A percentile compares a stretch with the other conserved stretches of the same genome.
phyloP scores from a whole-genome alignment of 768 basidiomycete species.

The Termitomyces sp. region DNA sequence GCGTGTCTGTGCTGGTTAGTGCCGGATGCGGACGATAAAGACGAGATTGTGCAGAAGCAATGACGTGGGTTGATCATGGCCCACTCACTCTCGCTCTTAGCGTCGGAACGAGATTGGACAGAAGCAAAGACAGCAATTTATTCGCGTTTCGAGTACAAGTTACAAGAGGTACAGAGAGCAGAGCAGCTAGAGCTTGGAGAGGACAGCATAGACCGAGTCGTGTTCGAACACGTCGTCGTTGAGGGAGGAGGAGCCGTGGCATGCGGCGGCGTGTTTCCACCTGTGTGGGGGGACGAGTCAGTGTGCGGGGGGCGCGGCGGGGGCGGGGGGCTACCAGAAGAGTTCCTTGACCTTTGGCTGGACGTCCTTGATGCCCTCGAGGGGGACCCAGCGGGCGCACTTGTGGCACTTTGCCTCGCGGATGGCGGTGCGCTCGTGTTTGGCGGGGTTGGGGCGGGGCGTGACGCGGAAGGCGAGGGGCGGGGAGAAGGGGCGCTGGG shows the following conservation, averaged over 20 bases:
- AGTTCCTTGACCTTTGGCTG: slow-evolving; percentile 75
- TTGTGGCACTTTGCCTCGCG: slow-evolving; percentile 75
- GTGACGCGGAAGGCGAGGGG: slow-evolving; percentile 55
- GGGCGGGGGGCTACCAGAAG: slow-evolving; percentile 45
- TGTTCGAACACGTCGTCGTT: slow-evolving; percentile 34
- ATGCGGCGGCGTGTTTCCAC: slow-evolving; percentile 83
- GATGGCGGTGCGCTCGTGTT: slow-evolving; percentile 53
- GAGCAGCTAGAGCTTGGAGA: neutral
- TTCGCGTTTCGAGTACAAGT: too few species aligned
- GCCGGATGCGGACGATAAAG: too few species aligned
- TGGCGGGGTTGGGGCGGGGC: slow-evolving; percentile 39
- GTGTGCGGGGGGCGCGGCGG: neutral
- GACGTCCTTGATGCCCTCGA: slow-evolving; percentile 71
- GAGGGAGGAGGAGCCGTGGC: slow-evolving; percentile 56
- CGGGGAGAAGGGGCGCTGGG: slow-evolving; percentile 72
- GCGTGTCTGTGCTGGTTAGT: too few species aligned
- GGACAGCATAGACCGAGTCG: slow-evolving; percentile 6
- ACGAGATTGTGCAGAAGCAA: too few species aligned
- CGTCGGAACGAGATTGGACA: too few species aligned
- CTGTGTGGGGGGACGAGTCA: slow-evolving; percentile 22
- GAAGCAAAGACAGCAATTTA: too few species aligned
- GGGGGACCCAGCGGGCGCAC: slow-evolving; percentile 63
- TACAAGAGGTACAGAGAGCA: too few species aligned
- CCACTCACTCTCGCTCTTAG: too few species aligned
- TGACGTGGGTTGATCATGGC: too few species aligned